Conservation (phyloP, 495 filamentous ascomycete species). For the Cercophora sp. region DNA sequence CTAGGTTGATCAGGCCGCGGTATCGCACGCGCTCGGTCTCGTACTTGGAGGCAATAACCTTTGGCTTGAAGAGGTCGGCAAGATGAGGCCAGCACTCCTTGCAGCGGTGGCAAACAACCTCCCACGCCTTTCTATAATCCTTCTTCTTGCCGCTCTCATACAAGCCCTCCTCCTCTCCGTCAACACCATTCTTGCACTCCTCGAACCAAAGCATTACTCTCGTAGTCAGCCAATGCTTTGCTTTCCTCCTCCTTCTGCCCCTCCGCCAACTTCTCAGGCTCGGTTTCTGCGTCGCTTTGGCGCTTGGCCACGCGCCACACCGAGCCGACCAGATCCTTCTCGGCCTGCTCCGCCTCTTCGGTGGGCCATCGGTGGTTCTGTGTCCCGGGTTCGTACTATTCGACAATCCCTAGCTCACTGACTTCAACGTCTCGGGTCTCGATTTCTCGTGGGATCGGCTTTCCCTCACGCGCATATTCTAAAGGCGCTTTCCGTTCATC, state of each 20-base stretch:
- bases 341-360: slow-evolving; percentile 65
- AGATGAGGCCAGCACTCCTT: no score
- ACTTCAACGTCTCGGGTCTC: slow-evolving; percentile 74
- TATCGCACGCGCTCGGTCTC: no score
- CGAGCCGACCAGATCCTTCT: slow-evolving; percentile 69
- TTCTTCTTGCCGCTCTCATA: no score
- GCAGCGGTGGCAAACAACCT: no score
- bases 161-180: slow-evolving; percentile 25
- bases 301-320: slow-evolving; percentile 53
- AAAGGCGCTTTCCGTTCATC: slow-evolving; percentile 85
- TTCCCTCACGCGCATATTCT: slow-evolving; percentile 95
- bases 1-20: no score
- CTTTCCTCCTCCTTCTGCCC: slow-evolving; percentile 46
- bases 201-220: slow-evolving; percentile 46
- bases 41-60: no score
- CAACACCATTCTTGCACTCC: slow-evolving; percentile 39
- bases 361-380: slow-evolving; percentile 71
- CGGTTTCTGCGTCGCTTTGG: slow-evolving; percentile 31
- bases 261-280: slow-evolving; percentile 33
- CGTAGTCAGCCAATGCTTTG: slow-evolving; percentile 39
- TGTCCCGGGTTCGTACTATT: slow-evolving; percentile 82
- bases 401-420: slow-evolving; percentile 67
- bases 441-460: slow-evolving; percentile 77
- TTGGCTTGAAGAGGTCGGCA: no score
- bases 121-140: no score